Evolutionary conservation across 257 asterid genomes (phyloP), one percentile per base, ranked within the genome.

Genomic region (Henckelia pumila): DNA sequence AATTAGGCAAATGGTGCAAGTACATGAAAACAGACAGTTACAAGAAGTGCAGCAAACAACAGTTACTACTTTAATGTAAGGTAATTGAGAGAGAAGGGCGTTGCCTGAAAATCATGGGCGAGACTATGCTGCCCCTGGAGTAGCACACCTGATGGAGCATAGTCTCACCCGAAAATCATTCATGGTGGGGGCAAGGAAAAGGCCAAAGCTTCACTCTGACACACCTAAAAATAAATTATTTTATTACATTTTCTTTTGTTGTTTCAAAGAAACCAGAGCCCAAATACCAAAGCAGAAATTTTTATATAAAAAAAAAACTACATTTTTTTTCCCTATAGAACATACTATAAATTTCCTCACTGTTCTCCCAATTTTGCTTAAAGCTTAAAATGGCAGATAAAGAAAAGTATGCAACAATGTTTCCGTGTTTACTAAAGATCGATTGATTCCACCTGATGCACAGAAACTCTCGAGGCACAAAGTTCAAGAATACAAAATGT

Each of bases 181-280:
- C 56, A 78, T 69, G 67, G 74, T 71, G 78, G 73, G 72, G 77
- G 49, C 70, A 40, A 72, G 35, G 67, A 40, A 66, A 29, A 72
- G 59, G 63, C 76, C 81, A 75, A 82, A 63, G 8, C 25, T 44
- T 50, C 49, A 50, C 60, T 75, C 80, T 76, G 75, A 61, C 55
- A 32, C 30, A 24, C 35, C 71, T 33, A 55, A 14, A 33, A 20
- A 56, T 56, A n/a, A 32, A 33, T 56, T 33, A 44, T 32, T 56
- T 71, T 56, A 26, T 16, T 67, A 64, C 65, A 7, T 56, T 5
- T 55, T n/a, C n/a, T 24, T 35, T 13, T 55, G 30, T 35, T 40
- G 19, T 64, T 73, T 73, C 56, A 50, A 35, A n/a, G 6, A 30
- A 65, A 66, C 62, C 33, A n/a, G 40, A 63, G 44, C 72, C 60